A percentile compares a stretch with the other conserved stretches of the same genome.
Conservation (phyloP, 352 stramenopile species). For the Globisporangium okanoganense region DNA sequence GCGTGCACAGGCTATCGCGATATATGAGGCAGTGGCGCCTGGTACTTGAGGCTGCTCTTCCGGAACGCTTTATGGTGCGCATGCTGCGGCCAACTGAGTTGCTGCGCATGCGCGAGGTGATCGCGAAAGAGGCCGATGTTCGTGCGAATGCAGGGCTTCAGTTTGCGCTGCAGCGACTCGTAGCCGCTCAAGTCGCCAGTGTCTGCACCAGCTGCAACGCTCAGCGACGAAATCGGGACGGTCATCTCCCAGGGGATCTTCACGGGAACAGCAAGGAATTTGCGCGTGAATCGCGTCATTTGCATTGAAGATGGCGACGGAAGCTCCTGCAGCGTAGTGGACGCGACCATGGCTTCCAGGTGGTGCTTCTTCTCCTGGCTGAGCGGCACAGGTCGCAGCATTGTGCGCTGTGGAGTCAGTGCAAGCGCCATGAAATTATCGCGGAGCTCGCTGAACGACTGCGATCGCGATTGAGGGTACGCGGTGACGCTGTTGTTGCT, state of each 20-base stretch:
- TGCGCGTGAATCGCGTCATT: constrained; percentile 35
- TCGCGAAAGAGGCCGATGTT: constrained; percentile 56
- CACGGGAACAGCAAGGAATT: constrained; percentile 43
- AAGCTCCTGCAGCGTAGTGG: constrained; percentile 8
- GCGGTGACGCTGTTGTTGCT: constrained; percentile 2
- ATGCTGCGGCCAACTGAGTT: constrained; percentile 53
- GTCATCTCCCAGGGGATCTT: constrained; percentile 72
- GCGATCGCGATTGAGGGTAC: constrained; percentile 1
- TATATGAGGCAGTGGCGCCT: neutral
- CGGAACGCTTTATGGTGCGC: constrained; percentile 23
- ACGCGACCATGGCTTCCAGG: constrained; percentile 4
- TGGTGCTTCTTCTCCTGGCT: constrained; percentile 11
- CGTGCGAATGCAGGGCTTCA: constrained; percentile 56
- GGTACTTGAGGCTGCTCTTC: constrained; percentile 12
- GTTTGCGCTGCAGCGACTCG: constrained; percentile 45
- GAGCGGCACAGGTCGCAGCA: constrained; percentile 12
- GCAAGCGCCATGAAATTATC: constrained; percentile 19
- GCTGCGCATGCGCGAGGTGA: constrained; percentile 48
- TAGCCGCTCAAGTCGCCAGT: constrained; percentile 1
- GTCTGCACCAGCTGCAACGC: neutral
- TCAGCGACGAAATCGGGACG: constrained; percentile 25
- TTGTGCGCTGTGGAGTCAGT: constrained; percentile 18
- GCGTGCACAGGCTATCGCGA: neutral
- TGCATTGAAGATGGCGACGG: constrained; percentile 13
- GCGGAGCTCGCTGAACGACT: constrained; percentile 23